Evolutionary conservation across 345 rosid genomes (phyloP), one percentile per base, ranked within the genome.

Genomic region (Sonneratia caseolaris): DNA sequence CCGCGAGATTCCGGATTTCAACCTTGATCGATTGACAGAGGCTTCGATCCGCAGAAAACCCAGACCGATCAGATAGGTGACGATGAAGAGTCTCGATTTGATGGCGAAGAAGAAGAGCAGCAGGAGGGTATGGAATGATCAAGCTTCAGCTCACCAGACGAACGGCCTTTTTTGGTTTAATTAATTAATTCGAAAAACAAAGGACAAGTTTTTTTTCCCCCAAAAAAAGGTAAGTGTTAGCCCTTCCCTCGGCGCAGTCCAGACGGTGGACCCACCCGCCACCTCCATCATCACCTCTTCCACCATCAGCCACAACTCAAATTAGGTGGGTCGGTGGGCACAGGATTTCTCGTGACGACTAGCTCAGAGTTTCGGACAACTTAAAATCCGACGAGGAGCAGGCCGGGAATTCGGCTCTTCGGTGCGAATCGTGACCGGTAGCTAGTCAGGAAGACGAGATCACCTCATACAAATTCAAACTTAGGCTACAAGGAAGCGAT

Each of bases 171-270:
- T 61, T 35, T 7, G 35, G 35, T 1, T 22, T 24, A 61, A 18
- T 19, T 56, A 59, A 59, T n/a, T 59, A 59, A 62, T 62, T 27
- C 66, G 66, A 32, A 35, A 35, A 10, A 62, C 5, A 59, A 6
- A 12, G 9, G 51, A 13, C 9, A 12, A 3, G 4, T 62, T 62
- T 2, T 62, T 62, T 27, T 5, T 56, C 22, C 2, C 21, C 19
- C 22, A 1, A 6, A 5, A 10, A 13, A 9, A 16, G 9, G n/a
- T n/a, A 14, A 45, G 3, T 55, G 19, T 0, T n/a, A 14, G n/a
- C 13, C 11, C 48, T 27, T 27, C 32, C 32, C 72, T n/a, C 53
- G 64, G 72, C 72, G 72, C 72, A 27, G 8, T 37, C 65, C 5
- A 18, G 48, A 0, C 21, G 40, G 42, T 61, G 72, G 48, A 64